Conservation (phyloP, 1,284 basidiomycete species). For the Polyporus tsugae region DNA sequence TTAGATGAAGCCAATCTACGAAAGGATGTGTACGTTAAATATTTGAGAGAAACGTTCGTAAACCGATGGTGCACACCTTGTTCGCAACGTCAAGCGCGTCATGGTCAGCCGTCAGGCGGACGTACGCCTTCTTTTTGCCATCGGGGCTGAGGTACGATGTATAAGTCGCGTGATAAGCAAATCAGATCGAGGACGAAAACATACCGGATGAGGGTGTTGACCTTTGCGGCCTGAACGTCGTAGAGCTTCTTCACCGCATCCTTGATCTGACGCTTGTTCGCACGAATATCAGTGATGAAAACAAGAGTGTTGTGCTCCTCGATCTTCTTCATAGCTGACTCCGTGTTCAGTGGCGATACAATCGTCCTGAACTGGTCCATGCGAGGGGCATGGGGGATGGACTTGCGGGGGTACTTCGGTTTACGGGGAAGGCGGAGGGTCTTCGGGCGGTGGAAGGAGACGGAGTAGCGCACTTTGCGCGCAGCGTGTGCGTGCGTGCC, state of each 20-base stretch:
- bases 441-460: slow-evolving; percentile 97
- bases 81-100: slow-evolving; percentile 99
- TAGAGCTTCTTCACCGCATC: slow-evolving; percentile 99
- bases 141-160: slow-evolving; percentile 73
- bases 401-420: slow-evolving; percentile 96
- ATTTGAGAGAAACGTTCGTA: neutral
- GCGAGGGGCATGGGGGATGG: slow-evolving; percentile 91
- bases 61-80: slow-evolving; percentile 75
- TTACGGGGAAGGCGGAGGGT: slow-evolving; percentile 87
- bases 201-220: slow-evolving; percentile 99
- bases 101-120: slow-evolving; percentile 93
- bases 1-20: slow-evolving; percentile 86
- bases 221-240: slow-evolving; percentile 94
- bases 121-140: slow-evolving; percentile 99
- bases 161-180: slow-evolving; percentile 8
- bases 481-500: slow-evolving; percentile 80
- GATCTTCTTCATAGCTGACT: slow-evolving; percentile 97
- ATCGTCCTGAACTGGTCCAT: slow-evolving; percentile 99
- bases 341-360: slow-evolving; percentile 87
- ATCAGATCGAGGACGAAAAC: neutral
- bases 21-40: neutral
- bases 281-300: slow-evolving; percentile 94
- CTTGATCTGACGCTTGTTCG: slow-evolving; percentile 99
- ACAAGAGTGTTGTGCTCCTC: slow-evolving; percentile 99
- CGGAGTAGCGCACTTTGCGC: slow-evolving; percentile 88